Conservation (phyloP, 345 rosid genomes). For the Gynandropsis gynandra region DNA sequence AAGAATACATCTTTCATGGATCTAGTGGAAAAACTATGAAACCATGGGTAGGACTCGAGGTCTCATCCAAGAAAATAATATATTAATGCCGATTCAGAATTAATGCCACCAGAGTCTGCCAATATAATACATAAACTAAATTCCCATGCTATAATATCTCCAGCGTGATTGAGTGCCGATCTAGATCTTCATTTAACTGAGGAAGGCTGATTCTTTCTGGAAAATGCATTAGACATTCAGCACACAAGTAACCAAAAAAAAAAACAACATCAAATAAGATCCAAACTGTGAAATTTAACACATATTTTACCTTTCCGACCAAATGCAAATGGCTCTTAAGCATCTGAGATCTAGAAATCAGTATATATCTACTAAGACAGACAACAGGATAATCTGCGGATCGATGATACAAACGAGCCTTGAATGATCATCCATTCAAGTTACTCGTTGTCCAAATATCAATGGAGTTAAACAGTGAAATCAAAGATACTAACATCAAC, state of each 20-base stretch:
- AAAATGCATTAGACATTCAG: not conserved
- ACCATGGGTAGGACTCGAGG: too few species aligned
- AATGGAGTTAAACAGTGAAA: not conserved
- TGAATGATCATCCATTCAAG: constrained; percentile 2
- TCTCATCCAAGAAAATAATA: too few species aligned
- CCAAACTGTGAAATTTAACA: not conserved
- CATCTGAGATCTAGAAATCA: not conserved
- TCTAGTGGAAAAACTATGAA: too few species aligned
- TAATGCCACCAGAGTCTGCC: too few species aligned
- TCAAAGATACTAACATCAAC: not conserved
- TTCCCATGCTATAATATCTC: not conserved
- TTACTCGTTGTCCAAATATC: not conserved
- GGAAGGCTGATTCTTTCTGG: not conserved
- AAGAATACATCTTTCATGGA: too few species aligned
- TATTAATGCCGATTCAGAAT: too few species aligned
- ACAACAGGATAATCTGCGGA: not conserved
- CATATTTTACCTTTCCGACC: not conserved
- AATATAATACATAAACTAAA: too few species aligned
- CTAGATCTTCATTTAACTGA: not conserved
- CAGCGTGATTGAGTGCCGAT: not conserved
- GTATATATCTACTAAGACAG: not conserved
- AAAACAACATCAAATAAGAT: constrained; percentile 3
- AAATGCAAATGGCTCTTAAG: not conserved
- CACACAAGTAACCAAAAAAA: not conserved
- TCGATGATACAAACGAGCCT: constrained; percentile 5